phyloP scores from a whole-genome alignment of 257 asterid species.

The Solanum peruvianum region DNA sequence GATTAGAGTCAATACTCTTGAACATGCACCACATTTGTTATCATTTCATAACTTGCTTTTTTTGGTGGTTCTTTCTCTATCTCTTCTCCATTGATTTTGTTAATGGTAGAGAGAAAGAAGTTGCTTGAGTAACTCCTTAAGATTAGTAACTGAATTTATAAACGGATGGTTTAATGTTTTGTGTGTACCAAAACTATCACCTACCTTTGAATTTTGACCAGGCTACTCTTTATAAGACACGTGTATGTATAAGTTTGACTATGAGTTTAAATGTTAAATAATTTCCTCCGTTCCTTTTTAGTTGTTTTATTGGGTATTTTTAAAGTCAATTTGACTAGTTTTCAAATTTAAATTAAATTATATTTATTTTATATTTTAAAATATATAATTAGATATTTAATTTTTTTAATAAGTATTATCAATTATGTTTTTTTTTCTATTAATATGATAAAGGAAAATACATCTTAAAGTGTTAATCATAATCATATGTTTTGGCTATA shows the following conservation, averaged over 20 bases:
- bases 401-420: too few species aligned
- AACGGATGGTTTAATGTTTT: neutral
- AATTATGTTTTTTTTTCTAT: neutral
- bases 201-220: neutral
- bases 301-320: neutral
- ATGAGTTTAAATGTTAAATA: neutral
- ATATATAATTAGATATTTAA: too few species aligned
- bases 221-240: neutral
- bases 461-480: too few species aligned
- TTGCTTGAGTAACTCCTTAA: neutral
- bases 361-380: too few species aligned
- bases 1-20: neutral
- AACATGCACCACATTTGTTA: neutral
- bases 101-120: neutral
- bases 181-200: neutral
- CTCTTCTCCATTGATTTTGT: neutral
- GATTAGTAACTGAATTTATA: neutral
- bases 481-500: neutral
- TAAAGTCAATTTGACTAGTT: neutral
- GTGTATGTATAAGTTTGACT: neutral
- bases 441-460: too few species aligned
- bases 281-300: neutral
- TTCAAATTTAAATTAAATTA: too few species aligned
- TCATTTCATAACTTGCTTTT: neutral
- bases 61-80: neutral